Evolutionary conservation across 352 stramenopile genomes (phyloP).

Genomic region (Phytopythium ostracodes): DNA sequence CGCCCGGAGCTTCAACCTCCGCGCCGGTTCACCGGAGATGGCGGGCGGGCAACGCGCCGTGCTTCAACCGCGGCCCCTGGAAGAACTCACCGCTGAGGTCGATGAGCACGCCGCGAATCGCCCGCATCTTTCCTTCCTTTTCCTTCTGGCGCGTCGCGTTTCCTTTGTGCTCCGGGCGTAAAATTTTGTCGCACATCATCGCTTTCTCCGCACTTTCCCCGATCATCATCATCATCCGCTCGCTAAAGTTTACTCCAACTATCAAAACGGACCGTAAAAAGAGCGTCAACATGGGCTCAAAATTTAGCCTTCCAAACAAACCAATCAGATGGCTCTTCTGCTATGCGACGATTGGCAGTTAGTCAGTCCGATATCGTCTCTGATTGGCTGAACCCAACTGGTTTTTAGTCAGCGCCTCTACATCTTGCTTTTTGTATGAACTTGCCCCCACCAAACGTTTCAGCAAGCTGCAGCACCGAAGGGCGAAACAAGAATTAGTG

Average conservation of each 20-base stretch:
- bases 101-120: slow-evolving; percentile 41
- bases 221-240: too few species aligned
- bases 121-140: slow-evolving; percentile 10
- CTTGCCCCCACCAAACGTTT: not conserved
- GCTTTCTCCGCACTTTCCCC: too few species aligned
- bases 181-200: not conserved
- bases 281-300: not conserved
- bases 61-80: not conserved
- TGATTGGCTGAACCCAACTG: not conserved
- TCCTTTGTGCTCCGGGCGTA: not conserved
- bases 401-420: not conserved
- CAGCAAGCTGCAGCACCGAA: not conserved
- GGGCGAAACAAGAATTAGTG: too few species aligned
- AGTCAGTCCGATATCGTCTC: not conserved
- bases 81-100: slow-evolving; percentile 43
- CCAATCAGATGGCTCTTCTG: not conserved
- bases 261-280: not conserved
- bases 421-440: not conserved
- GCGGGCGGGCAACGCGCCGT: not conserved
- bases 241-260: too few species aligned
- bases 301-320: not conserved
- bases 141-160: too few species aligned
- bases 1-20: not conserved
- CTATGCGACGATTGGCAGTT: not conserved
- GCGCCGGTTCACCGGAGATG: not conserved